These are phyloP conservation scores for Lachnellula cervina DNA, from an alignment of 2,329 filamentous ascomycete genomes.

Conservation along the genomic window DNA sequence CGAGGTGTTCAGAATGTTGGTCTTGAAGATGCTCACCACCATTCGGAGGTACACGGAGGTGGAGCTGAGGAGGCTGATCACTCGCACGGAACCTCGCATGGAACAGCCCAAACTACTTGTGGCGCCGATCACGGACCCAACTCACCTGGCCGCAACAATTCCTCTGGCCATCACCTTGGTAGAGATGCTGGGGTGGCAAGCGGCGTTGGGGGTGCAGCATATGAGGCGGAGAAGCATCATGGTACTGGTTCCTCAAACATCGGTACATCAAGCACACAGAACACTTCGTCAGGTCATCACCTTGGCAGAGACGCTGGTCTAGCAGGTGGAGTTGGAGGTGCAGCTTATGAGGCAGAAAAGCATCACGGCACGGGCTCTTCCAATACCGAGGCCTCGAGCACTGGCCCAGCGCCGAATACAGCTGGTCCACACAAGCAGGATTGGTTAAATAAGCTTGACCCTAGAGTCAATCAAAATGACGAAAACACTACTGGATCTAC, in stretches of 20 bases:
- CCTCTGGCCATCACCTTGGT: not conserved
- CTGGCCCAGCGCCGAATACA: constrained; percentile 21
- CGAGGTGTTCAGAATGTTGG: not conserved
- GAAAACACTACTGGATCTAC: constrained; percentile 27
- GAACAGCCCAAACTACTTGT: too few relatives aligned
- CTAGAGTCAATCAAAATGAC: constrained; percentile 31
- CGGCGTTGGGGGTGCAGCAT: constrained; percentile 2
- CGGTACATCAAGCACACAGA: not conserved
- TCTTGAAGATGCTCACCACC: constrained; percentile 17
- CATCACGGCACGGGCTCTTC: not conserved
- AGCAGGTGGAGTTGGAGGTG: constrained; percentile 3
- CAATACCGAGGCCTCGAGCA: not conserved
- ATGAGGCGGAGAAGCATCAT: constrained; percentile 6
- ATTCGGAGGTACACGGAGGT: constrained; percentile 19
- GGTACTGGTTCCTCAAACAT: not conserved
- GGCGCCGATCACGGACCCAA: too few relatives aligned
- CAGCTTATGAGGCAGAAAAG: constrained; percentile 2
- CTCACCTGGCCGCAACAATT: too few relatives aligned
- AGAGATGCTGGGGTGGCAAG: not conserved
- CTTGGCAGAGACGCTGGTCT: not conserved
- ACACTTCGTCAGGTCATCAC: not conserved
- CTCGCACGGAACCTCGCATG: constrained; percentile 2
- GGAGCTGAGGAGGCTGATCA: constrained; percentile 26
- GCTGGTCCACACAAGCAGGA: constrained; percentile 34
- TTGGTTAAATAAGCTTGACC: constrained; percentile 37